Base-by-base conservation (phyloP, 441 rosid species). In the Gossypium davidsonii region DNA sequence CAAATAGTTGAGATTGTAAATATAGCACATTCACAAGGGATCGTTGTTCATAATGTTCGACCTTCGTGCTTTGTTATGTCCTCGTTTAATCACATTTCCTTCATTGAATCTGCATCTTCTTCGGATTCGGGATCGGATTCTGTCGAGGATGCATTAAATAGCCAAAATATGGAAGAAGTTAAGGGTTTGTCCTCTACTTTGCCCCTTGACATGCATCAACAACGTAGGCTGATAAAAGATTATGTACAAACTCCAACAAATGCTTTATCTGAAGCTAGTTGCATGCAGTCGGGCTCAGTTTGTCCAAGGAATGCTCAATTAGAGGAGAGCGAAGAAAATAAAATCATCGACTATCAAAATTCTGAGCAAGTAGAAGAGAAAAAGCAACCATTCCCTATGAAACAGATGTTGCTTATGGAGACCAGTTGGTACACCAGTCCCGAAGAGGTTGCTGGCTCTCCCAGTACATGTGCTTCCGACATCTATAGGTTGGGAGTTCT, bases 111-210 rank as follows among this genome's bases (percentile, higher is more conserved):
- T 56, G 93, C 97, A 65, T 92, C 98, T 74, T 89, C 93, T 84
- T 94, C 99, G 8, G 97, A 92, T 79, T 89, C 96, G 11, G 97
- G 99, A 69, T 94, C 99, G 21, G 99, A 94, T 80, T 90, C 92
- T 34, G 63, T 80, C 37, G 97, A 94, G 79, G 97, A 87, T 73
- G 90, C 86, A 78, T 76, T 74, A 55, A 82, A 85, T 73, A 81
- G 80, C 79, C 91, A 79, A 72, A 80, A 78, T 55, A 39, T 67
- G 78, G 89, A 86, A 69, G 67, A 86, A 69, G 67, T 62, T 60
- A 86, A 85, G 82, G 73, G 79, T 42, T 64, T 77, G 70, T 75
- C 84, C 42, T 77, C 82, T 48, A 44, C 82, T 55, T 86, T 83
- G 79, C 84, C 84, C 66, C 78, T 61, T 56, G 85, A 84, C 72